These are phyloP conservation scores for Primulina tabacum DNA, from an alignment of 257 asterid genomes.

Conservation along the genomic window DNA sequence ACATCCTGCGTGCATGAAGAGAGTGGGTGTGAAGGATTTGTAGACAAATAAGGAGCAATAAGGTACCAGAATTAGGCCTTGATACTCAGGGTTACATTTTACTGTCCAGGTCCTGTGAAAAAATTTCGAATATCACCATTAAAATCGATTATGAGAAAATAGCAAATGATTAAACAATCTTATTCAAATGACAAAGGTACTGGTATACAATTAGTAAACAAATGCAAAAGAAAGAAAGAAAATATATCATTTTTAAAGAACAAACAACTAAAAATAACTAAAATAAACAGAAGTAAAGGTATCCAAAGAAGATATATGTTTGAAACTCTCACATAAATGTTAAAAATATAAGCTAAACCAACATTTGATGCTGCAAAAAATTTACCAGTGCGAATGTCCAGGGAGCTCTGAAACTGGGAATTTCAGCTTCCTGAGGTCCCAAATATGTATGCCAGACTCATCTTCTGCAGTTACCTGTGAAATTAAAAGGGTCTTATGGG, in stretches of 20 bases:
- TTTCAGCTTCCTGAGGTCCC: conserved; percentile 86
- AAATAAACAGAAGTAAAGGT: conserved; percentile 8
- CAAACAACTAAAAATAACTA: conserved; percentile 17
- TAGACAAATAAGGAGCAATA: conserved; percentile 29
- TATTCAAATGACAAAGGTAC: conserved; percentile 4
- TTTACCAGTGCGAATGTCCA: conserved; percentile 96
- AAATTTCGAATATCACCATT: conserved; percentile 25
- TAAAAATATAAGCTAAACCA: conserved; percentile 17
- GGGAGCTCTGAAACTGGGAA: conserved; percentile 82
- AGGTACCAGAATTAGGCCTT: conserved; percentile 83
- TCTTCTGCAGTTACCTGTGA: conserved; percentile 94
- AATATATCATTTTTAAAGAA: conserved; percentile 3
- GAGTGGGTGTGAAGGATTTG: conserved; percentile 20
- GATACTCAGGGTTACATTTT: conserved; percentile 84
- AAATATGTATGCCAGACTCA: conserved; percentile 86
- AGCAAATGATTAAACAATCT: conserved; percentile 7
- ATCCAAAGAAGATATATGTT: neutral
- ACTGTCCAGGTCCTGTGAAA: conserved; percentile 91
- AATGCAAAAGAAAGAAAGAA: conserved; percentile 10
- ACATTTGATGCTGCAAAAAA: conserved; percentile 15
- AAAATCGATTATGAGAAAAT: conserved; percentile 11
- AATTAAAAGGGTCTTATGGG: conserved; percentile 17
- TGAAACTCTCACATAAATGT: conserved; percentile 14
- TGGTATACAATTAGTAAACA: neutral
- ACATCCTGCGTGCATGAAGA: conserved; percentile 6